These are phyloP conservation scores for Escallonia herrerae DNA, from an alignment of 129 eudicot species.

Conservation along the genomic window DNA sequence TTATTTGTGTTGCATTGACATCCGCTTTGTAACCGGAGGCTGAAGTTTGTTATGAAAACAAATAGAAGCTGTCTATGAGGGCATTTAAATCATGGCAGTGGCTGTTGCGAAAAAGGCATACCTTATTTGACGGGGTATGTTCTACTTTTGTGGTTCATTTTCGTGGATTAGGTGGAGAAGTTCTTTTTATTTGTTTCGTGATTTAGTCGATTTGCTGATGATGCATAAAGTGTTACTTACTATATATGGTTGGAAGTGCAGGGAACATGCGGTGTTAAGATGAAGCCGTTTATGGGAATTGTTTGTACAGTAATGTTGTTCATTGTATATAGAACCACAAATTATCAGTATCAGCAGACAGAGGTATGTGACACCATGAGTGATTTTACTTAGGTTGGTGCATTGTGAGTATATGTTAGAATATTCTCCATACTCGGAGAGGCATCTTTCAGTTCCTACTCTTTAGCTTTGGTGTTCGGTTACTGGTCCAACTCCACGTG, in stretches of 20 bases:
- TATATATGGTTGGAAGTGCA: conserved; percentile 28
- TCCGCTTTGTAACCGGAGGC: conserved; percentile 6
- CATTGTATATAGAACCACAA: conserved; percentile 85
- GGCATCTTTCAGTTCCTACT: too few species aligned
- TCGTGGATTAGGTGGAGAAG: not conserved
- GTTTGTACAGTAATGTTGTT: conserved; percentile 67
- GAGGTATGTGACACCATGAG: conserved; percentile 38
- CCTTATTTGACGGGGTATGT: conserved; percentile 56
- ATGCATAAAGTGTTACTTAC: conserved; percentile 5
- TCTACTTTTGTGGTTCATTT: conserved; percentile 7
- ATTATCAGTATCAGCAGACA: conserved; percentile 74
- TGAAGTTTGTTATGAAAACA: conserved; percentile 50
- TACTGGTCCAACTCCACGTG: too few species aligned
- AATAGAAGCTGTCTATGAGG: conserved; percentile 49
- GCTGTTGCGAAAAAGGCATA: conserved; percentile 37
- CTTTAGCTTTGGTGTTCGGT: too few species aligned
- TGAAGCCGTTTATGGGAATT: conserved; percentile 72
- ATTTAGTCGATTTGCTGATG: not conserved
- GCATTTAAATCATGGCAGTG: conserved; percentile 60
- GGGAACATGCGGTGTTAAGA: conserved; percentile 52
- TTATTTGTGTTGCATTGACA: not conserved
- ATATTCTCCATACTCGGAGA: too few species aligned
- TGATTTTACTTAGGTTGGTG: conserved; percentile 2
- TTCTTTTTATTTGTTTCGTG: conserved; percentile 3
- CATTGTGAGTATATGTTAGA: too few species aligned